Percentiles rank a stretch among this genome's conserved stretches.
phyloP scores from a whole-genome alignment of 768 basidiomycete genomes.

The Lyophyllum atratum region DNA sequence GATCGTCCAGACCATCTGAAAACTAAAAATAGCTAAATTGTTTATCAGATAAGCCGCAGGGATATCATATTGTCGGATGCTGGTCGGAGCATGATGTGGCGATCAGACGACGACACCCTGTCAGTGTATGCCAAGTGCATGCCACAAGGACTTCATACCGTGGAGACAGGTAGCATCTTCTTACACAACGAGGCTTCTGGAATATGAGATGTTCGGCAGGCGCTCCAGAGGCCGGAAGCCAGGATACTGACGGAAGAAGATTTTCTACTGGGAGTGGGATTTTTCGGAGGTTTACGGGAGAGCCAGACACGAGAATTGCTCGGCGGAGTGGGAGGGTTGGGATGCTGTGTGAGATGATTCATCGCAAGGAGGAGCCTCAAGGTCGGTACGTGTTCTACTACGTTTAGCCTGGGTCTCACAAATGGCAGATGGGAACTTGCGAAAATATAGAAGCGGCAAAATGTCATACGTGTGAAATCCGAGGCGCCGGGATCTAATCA shows the following conservation, averaged over 20 bases:
- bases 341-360: not conserved
- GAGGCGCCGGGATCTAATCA: constrained; percentile 31
- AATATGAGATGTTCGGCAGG: not conserved
- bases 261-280: not conserved
- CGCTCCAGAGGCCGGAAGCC: not conserved
- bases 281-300: not conserved
- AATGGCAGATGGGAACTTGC: not conserved
- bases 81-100: not conserved
- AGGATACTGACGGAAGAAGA: not conserved
- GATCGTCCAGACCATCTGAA: not conserved
- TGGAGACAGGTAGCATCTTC: not conserved
- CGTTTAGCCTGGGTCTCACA: not conserved
- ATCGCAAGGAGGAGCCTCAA: too few species aligned
- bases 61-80: not conserved
- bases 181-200: not conserved
- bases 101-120: not conserved
- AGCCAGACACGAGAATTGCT: not conserved
- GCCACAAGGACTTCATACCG: not conserved
- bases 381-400: too few species aligned
- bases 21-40: not conserved
- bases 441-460: not conserved
- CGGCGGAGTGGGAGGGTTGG: not conserved
- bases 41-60: constrained; percentile 15
- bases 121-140: too few species aligned
- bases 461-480: not conserved